Conservation (phyloP, 2,329 filamentous ascomycete genomes). For the Ramularia collo-cygni region DNA sequence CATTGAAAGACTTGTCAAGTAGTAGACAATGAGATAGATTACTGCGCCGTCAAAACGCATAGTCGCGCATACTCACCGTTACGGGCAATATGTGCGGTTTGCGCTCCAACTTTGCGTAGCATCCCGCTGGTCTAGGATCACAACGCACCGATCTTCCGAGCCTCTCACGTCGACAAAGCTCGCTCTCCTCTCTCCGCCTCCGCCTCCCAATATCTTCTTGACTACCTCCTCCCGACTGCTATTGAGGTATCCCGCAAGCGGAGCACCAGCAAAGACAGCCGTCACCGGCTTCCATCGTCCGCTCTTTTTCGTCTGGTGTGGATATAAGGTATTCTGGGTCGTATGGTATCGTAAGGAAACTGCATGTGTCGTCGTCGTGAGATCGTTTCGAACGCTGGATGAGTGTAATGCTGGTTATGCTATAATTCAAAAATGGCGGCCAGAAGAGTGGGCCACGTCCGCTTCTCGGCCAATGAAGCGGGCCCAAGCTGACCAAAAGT, state of each 20-base stretch:
- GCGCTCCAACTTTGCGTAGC: no score
- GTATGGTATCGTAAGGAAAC: conserved; percentile 26
- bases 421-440: conserved; percentile 14
- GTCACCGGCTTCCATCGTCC: conserved; percentile 17
- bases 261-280: no score
- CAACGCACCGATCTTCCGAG: no score
- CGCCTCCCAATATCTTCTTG: conserved; percentile 19
- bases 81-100: no score
- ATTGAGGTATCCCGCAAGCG: no score
- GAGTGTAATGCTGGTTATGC: conserved; percentile 11
- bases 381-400: conserved; percentile 24
- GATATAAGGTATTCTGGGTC: conserved; percentile 24
- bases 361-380: conserved; percentile 23
- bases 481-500: conserved; percentile 1
- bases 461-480: conserved; percentile 16
- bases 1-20: no score
- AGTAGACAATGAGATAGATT: no score
- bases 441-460: conserved; percentile 13
- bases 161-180: conserved; percentile 19
- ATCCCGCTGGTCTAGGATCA: no score
- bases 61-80: no score
- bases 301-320: conserved; percentile 19
- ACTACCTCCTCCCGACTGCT: conserved; percentile 15
- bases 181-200: conserved; percentile 16
- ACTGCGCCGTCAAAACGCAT: no score